phyloP scores from a whole-genome alignment of 352 stramenopile genomes.

The Blastocystis sp. region DNA sequence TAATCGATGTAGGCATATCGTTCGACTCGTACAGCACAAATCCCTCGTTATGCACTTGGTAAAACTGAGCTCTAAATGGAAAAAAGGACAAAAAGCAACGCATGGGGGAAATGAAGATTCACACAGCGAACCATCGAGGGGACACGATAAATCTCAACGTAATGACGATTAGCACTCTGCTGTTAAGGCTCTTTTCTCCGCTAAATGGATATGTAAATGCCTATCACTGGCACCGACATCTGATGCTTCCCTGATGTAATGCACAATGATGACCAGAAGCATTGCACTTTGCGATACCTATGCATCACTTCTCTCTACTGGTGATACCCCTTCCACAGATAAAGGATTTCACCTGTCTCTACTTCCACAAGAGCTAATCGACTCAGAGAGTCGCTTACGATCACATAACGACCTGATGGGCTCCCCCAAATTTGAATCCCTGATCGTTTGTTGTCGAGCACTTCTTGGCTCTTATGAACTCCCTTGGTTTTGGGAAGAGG shows the following conservation, averaged over 20 bases:
- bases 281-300: constrained; percentile 45
- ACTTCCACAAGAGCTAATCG: constrained; percentile 8
- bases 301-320: neutral
- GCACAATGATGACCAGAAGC: neutral
- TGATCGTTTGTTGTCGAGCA: neutral
- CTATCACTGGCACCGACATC: neutral
- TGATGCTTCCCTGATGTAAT: neutral
- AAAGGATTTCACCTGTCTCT: neutral
- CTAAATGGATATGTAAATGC: neutral
- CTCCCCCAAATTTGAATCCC: neutral
- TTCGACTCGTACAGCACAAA: constrained; percentile 1
- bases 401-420: neutral
- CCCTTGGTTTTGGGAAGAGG: neutral
- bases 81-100: neutral
- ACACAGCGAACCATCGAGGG: neutral
- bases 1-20: neutral
- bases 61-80: neutral
- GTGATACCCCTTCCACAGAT: constrained; percentile 34
- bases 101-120: neutral
- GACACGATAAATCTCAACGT: constrained; percentile 32
- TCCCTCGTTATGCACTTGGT: neutral
- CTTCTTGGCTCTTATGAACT: neutral
- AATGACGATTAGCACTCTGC: constrained; percentile 20
- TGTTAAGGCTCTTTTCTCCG: neutral
- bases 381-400: neutral